A percentile compares a stretch with the other conserved stretches of the same genome.
Conservation (phyloP, 2,329 filamentous ascomycete genomes). For the Trichoderma koningii region DNA sequence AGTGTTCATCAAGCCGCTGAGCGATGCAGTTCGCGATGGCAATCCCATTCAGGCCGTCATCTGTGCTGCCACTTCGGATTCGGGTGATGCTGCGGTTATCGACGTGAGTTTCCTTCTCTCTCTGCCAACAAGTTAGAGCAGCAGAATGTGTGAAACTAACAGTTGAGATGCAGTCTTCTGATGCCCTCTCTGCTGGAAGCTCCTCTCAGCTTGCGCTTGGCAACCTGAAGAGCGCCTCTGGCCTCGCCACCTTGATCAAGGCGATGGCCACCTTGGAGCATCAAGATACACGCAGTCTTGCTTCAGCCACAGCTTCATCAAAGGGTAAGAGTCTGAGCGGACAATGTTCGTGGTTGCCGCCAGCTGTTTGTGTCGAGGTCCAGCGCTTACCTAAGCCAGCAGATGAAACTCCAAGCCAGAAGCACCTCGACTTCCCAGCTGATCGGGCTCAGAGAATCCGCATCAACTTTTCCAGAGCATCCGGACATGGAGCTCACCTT, state of each 20-base stretch:
- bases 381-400: neutral
- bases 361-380: neutral
- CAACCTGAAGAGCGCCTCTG: conserved; percentile 33
- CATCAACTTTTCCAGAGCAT: neutral
- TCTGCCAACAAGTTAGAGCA: neutral
- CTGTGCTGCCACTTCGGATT: conserved; percentile 25
- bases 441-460: conserved; percentile 10
- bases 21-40: conserved; percentile 47
- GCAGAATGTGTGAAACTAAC: neutral
- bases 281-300: neutral
- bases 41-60: conserved; percentile 45
- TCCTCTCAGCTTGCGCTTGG: conserved; percentile 36
- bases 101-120: conserved; percentile 36
- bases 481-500: neutral
- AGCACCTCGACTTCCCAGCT: neutral
- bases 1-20: conserved; percentile 48
- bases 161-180: conserved; percentile 42
- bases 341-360: neutral
- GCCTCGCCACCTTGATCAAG: conserved; percentile 36
- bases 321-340: conserved; percentile 27
- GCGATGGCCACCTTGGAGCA: conserved; percentile 27
- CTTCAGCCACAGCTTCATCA: conserved; percentile 28
- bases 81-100: conserved; percentile 7
- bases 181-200: conserved; percentile 46
- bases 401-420: neutral